These are phyloP conservation scores for Xylaria sp. DNA, from an alignment of 2,329 filamentous ascomycete species.

Conservation along the genomic window DNA sequence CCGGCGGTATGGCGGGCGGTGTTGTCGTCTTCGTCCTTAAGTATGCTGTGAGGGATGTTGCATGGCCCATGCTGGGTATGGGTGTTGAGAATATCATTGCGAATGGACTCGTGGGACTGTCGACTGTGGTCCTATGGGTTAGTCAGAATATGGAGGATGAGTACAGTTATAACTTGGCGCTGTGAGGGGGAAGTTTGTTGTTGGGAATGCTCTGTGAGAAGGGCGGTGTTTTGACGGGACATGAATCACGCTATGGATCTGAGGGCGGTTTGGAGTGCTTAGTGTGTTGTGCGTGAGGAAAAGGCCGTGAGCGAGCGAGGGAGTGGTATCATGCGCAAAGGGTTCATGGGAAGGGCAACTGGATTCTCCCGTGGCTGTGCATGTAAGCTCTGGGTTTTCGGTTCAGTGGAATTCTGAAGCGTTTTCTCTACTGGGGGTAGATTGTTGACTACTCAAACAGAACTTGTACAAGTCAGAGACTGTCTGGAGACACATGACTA, in stretches of 20 bases:
- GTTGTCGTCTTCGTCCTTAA: constrained; percentile 65
- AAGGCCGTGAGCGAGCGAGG: no score
- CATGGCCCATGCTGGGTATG: constrained; percentile 58
- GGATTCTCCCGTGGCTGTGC: no score
- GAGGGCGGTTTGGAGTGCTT: no score
- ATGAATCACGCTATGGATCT: background rate
- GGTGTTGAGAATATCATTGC: constrained; percentile 61
- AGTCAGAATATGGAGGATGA: constrained; percentile 70
- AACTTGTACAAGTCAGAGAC: no score
- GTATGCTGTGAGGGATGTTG: constrained; percentile 53
- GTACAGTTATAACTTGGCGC: constrained; percentile 61
- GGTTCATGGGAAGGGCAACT: no score
- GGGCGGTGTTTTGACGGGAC: background rate
- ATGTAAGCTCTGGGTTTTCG: no score
- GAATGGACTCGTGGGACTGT: constrained; percentile 58
- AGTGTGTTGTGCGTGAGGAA: no score
- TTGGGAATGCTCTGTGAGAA: background rate
- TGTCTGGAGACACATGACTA: no score
- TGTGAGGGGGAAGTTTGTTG: constrained; percentile 34
- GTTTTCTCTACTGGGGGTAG: no score
- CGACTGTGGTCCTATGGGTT: constrained; percentile 61
- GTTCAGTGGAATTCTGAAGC: no score
- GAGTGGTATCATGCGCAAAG: no score
- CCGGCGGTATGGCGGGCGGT: constrained; percentile 63
- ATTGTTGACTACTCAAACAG: no score